Evolutionary conservation across 495 filamentous ascomycete species (phyloP), one percentile per base, ranked within the genome.

Genomic region (Hyaloscypha hepaticicola): DNA sequence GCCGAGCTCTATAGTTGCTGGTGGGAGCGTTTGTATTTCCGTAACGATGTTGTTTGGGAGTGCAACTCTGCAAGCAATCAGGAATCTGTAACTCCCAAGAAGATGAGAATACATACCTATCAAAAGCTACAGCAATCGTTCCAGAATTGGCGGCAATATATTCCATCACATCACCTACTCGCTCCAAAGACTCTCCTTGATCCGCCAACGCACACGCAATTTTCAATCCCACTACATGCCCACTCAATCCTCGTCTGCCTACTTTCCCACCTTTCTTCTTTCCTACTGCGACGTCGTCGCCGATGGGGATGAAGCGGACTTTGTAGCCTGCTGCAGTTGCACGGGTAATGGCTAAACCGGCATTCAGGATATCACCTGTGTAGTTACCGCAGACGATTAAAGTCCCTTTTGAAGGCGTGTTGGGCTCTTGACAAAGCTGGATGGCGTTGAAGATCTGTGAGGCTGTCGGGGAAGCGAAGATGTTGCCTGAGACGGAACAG

Each of bases 321-420:
- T 80, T 81, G 62, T 82, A 78, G 41, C 84, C 84, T 66, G 77
- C 74, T 28, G 83, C 83, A 48, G 80, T 80, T 21, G 82, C 83
- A 72, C 87, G 85, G 68, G 87, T 84, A 59, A 82, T 79, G 3
- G 85, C 85, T 16, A 88, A 72, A 1, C 85, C 85, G 60, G 87
- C 87, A 67, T 88, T 85, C 50, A 88, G 75, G 68, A 83, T 85
- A 72, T 88, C 85, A 31, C 85, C 85, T 1, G 85, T 88, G 70
- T 88, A 88, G 68, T 88, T 88, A 27, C 83, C 86, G 65, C 87
- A 80, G 63, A 85, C 83, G 16, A 88, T 72, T 50, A 88, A 80
- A 3, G 82, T 80, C 22, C 85, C 85, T 67, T 80, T 78, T 55
- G 85, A 78, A 5, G 78, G 81, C 1, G 83, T 80, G 21, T 64